Base-by-base conservation (phyloP, 306 rosid species). In the Ormosia emarginata region DNA sequence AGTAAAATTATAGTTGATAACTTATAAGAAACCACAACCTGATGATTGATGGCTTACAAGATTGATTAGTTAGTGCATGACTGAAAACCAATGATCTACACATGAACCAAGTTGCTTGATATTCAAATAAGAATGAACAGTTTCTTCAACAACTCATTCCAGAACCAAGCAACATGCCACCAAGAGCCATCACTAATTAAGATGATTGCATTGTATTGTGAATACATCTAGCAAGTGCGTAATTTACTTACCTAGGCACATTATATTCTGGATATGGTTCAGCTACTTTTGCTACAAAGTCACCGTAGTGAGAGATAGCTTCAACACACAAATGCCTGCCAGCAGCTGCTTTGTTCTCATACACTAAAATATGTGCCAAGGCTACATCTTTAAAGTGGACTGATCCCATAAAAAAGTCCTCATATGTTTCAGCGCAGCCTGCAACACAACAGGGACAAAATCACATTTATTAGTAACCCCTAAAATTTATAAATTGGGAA, bases 311-410 rank as follows among this genome's bases (percentile, higher is more conserved):
- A 79, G 95, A 83, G 68, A 91, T 86, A 8, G 98, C 87, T 83
- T 95, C 99, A 17, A 91, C 85, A 71, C 99, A 90, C 85, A 87
- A 0, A 85, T 95, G 99, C 81, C 99, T 90, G 64, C 99, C 97
- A 36, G 90, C 55, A 11, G 97, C 95, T 32, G 87, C 69, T 83
- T 91, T 90, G 90, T 91, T 93, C 80, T 95, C 97, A 62, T 90
- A 95, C 61, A 90, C 95, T 88, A 95, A 78, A 77, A 93, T 85
- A 82, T 95, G 99, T 43, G 98, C 97, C 39, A 89, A 81, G 49
- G 98, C 99, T 36, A 93, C 97, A 85, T 95, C 99, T 81, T 95
- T 95, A 63, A 95, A 95, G 82, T 95, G 98, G 37, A 91, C 95
- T 14, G 80, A 64, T 62, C 98, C 99, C 84, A 91, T 90, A 68